Conservation (phyloP, 2,329 filamentous ascomycete genomes). For the Fusarium siculi region DNA sequence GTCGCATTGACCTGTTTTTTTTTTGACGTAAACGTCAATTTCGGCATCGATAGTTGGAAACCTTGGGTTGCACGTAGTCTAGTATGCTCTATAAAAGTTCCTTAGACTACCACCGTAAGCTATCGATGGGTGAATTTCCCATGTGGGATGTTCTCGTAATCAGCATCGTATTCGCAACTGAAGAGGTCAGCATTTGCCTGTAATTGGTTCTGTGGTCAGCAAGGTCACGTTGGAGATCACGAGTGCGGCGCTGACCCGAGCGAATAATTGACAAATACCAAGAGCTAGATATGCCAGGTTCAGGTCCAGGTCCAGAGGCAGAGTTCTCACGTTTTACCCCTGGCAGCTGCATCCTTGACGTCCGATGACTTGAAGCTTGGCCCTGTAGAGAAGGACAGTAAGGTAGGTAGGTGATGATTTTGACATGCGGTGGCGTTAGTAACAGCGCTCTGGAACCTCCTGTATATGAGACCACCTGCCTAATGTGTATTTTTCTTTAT, state of each 20-base stretch:
- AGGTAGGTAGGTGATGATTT: constrained; percentile 11
- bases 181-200: neutral
- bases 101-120: neutral
- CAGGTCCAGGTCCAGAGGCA: neutral
- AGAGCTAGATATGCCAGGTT: neutral
- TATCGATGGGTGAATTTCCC: neutral
- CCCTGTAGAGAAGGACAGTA: neutral
- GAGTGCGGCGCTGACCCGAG: constrained; percentile 2
- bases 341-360: constrained; percentile 13
- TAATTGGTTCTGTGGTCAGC: constrained; percentile 1
- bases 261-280: constrained; percentile 13
- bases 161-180: neutral
- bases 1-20: constrained; percentile 1
- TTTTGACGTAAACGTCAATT: constrained; percentile 1
- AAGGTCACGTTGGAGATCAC: neutral
- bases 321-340: constrained; percentile 12
- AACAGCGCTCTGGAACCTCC: constrained; percentile 8
- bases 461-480: constrained; percentile 18
- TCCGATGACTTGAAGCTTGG: neutral
- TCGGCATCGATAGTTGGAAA: neutral
- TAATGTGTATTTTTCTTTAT: constrained; percentile 14
- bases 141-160: neutral
- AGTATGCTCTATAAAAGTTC: neutral
- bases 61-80: neutral
- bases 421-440: constrained; percentile 17